A percentile compares a stretch with the other conserved stretches of the same genome.
Conservation (phyloP, 257 asterid species). For the Nicotiana tomentosiformis region DNA sequence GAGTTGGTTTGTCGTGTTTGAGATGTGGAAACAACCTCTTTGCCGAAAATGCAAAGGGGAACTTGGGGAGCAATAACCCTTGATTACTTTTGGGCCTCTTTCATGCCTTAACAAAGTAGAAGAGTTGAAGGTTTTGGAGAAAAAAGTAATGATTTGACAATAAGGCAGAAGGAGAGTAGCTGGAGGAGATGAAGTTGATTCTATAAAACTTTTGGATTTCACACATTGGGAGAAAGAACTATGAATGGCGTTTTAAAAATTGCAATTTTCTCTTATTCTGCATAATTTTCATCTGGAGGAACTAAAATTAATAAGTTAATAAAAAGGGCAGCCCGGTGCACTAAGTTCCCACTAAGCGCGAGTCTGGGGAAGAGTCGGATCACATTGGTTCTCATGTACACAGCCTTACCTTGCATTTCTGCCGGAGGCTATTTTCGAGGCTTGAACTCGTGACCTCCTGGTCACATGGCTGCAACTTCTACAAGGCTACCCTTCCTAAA, state of each 20-base stretch:
- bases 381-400: too few relatives aligned
- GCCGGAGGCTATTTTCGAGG: too few relatives aligned
- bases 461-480: too few relatives aligned
- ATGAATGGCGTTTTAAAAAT: neutral
- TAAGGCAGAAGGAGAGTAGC: neutral
- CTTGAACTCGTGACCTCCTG: too few relatives aligned
- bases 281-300: neutral
- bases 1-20: neutral
- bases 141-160: neutral
- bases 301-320: neutral
- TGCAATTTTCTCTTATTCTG: neutral
- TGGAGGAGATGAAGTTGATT: neutral
- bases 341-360: too few relatives aligned
- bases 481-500: too few relatives aligned
- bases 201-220: constrained; percentile 2
- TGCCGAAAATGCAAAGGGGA: neutral
- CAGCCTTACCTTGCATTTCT: too few relatives aligned
- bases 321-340: too few relatives aligned
- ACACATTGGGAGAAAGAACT: neutral
- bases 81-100: neutral
- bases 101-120: neutral
- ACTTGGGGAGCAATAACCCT: neutral
- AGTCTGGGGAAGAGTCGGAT: too few relatives aligned
- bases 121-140: neutral
- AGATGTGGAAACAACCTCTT: neutral